Conservation (phyloP, 2,329 filamentous ascomycete genomes). For the Orbilia quercus region DNA sequence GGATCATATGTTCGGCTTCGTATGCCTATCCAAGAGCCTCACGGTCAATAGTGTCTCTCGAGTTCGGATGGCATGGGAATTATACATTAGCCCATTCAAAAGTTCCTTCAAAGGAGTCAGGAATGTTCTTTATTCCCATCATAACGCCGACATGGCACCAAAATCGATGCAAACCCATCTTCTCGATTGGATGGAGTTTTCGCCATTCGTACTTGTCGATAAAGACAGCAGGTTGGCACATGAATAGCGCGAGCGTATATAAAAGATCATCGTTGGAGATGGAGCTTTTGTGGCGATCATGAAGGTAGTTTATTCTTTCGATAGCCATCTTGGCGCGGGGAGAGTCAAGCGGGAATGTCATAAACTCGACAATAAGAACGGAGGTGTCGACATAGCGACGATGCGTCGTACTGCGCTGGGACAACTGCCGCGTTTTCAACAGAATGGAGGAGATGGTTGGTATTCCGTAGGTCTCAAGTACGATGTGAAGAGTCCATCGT, state of each 20-base stretch:
- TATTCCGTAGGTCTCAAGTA: slow-evolving; percentile 68
- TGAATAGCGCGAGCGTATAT: slow-evolving; percentile 74
- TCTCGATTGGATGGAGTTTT: slow-evolving; percentile 73
- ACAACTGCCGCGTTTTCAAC: slow-evolving; percentile 67
- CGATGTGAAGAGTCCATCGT: slow-evolving; percentile 1
- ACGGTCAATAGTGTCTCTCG: background rate
- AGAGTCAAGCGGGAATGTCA: slow-evolving; percentile 64
- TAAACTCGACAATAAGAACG: slow-evolving; percentile 67
- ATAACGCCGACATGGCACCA: slow-evolving; percentile 78
- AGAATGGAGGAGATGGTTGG: slow-evolving; percentile 68
- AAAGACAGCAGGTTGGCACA: slow-evolving; percentile 74
- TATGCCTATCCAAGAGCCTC: slow-evolving; percentile 68
- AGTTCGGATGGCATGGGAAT: background rate
- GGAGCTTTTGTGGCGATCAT: slow-evolving; percentile 69
- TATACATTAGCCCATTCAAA: slow-evolving; percentile 66
- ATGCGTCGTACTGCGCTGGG: slow-evolving; percentile 64
- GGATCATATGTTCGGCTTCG: slow-evolving; percentile 71
- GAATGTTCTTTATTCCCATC: slow-evolving; percentile 72
- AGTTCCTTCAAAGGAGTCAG: slow-evolving; percentile 66
- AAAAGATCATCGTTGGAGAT: slow-evolving; percentile 74
- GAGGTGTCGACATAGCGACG: slow-evolving; percentile 69
- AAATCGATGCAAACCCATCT: slow-evolving; percentile 74
- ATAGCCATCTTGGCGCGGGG: slow-evolving; percentile 67
- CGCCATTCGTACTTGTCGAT: slow-evolving; percentile 77
- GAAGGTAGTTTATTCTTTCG: slow-evolving; percentile 74